Evolutionary conservation across 306 rosid genomes (phyloP).

Genomic region (Cicer judaicum): DNA sequence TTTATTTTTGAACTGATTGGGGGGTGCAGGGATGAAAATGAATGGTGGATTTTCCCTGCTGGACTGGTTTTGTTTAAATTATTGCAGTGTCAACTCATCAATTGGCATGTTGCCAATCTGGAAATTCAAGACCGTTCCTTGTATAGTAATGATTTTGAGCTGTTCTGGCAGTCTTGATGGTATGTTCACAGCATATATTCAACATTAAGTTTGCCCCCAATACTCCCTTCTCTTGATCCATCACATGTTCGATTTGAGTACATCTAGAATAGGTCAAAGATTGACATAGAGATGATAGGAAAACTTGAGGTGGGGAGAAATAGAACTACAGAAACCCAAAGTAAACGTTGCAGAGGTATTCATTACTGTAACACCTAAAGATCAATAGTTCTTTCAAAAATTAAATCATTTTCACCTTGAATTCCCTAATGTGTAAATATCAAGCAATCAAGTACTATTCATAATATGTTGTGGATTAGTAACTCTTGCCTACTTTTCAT

Average conservation of each 20-base stretch:
- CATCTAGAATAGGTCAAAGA: slow-evolving; percentile 59
- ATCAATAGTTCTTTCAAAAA: slow-evolving; percentile 38
- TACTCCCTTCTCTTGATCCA: slow-evolving; percentile 41
- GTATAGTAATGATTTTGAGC: slow-evolving; percentile 93
- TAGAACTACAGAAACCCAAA: slow-evolving; percentile 45
- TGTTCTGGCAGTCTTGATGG: slow-evolving; percentile 96
- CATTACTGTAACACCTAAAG: slow-evolving; percentile 59
- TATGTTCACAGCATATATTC: slow-evolving; percentile 51
- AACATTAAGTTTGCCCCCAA: slow-evolving; percentile 49
- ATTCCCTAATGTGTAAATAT: slow-evolving; percentile 55
- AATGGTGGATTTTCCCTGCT: slow-evolving; percentile 95
- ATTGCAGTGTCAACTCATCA: slow-evolving; percentile 86
- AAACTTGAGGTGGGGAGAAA: slow-evolving; percentile 51
- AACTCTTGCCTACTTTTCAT: slow-evolving; percentile 15
- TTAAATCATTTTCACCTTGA: slow-evolving; percentile 38
- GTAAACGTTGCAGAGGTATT: slow-evolving; percentile 52
- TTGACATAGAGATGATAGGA: slow-evolving; percentile 66
- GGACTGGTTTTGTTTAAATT: slow-evolving; percentile 89
- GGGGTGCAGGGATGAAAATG: slow-evolving; percentile 91
- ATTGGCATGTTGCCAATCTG: slow-evolving; percentile 97
- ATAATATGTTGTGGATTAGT: slow-evolving; percentile 9
- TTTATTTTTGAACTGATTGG: slow-evolving; percentile 35
- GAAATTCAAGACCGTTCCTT: slow-evolving; percentile 99
- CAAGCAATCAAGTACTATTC: slow-evolving; percentile 40
- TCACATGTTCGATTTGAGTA: slow-evolving; percentile 43